Evolutionary conservation across 2,329 filamentous ascomycete genomes (phyloP), one percentile per base, ranked within the genome.

Genomic region (Claviceps purpurea): DNA sequence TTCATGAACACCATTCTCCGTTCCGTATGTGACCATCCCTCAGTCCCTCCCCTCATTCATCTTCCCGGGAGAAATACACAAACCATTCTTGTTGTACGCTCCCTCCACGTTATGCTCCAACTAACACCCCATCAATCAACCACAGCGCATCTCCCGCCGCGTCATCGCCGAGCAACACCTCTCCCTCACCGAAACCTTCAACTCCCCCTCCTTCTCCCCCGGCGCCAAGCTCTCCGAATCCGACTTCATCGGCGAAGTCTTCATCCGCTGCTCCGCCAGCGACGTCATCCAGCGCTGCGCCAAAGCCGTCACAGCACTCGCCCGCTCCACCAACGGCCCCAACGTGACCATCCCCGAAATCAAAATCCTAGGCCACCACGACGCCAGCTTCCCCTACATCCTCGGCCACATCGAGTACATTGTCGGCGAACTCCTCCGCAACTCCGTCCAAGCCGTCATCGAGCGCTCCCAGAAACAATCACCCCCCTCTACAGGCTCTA

Each of bases 131-230:
- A 34, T 20, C 20, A 37, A 37, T 16, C 13, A 18, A 30, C 42
- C 24, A 22, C 59, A 93, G 87, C 81, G 93, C 54, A 98, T 98
- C 59, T 96, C 90, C 45, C 84, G 93, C 54, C 82, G 94, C 56
- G 93, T 97, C 58, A 98, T 98, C 63, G 93, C 93, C 38, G 93
- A 98, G 68, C 93, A 98, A 63, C 93, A 98, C 64, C 81, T 98
- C 40, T 89, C 93, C 10, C 77, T 98, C 18, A 95, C 90, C 4
- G 90, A 97, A 59, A 96, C 90, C 1, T 97, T 90, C 72, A 85
- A 93, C 66, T 87, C 87, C 0, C 85, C 87, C 2, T 90, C 87
- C 81, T 90, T 95, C 72, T 91, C 89, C 53, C 87, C 89, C 0
- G 81, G 89, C 56, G 82, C 86, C 3, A 85, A 84, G 58, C 77